Conservation (phyloP, 257 asterid species). For the Rubia yunnanensis region DNA sequence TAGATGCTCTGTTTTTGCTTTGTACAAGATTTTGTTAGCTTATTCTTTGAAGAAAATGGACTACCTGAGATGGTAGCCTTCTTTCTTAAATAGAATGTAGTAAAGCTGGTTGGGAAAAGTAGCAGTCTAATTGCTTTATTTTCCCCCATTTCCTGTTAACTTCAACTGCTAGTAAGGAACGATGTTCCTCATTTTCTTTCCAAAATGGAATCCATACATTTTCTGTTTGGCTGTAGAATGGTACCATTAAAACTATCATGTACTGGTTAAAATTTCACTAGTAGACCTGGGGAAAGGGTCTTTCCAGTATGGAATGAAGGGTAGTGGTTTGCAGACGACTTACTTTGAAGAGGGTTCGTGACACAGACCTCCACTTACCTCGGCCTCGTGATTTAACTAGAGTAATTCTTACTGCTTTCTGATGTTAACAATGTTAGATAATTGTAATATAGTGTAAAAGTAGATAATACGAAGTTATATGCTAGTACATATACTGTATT, state of each 20-base stretch:
- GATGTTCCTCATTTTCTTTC: too few species aligned
- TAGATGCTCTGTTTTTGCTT: slow-evolving; percentile 3
- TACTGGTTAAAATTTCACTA: too few species aligned
- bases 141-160: neutral
- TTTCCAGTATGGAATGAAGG: slow-evolving; percentile 17
- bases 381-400: slow-evolving; percentile 44
- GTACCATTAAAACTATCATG: too few species aligned
- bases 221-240: too few species aligned
- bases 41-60: neutral
- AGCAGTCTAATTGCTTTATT: neutral
- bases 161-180: neutral
- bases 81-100: neutral
- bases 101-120: neutral
- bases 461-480: neutral
- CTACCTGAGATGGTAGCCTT: neutral
- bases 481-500: neutral
- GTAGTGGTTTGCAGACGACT: slow-evolving; percentile 16
- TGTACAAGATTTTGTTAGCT: neutral
- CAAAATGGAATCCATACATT: too few species aligned
- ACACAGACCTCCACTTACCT: slow-evolving; percentile 39
- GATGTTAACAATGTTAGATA: neutral
- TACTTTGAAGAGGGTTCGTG: slow-evolving; percentile 23
- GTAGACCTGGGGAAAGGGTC: slow-evolving; percentile 20
- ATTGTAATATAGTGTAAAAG: neutral
- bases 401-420: neutral